Evolutionary conservation across 2,329 filamentous ascomycete genomes (phyloP).

Genomic region (Aspergillus proliferans): DNA sequence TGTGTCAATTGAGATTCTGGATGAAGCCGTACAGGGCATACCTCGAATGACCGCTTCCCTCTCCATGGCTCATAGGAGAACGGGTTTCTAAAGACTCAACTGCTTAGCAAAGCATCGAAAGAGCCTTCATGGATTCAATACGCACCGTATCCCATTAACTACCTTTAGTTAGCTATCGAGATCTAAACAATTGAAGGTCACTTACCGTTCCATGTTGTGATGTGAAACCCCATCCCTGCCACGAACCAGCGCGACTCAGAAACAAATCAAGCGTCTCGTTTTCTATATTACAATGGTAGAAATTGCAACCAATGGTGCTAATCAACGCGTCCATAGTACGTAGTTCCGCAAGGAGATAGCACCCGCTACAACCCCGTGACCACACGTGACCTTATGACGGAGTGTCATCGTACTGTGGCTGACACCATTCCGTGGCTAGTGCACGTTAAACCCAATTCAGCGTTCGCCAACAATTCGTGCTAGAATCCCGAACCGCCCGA

Average conservation of each 20-base stretch:
- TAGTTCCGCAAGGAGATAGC: neutral
- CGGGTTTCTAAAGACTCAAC: conserved; percentile 55
- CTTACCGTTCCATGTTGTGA: conserved; percentile 81
- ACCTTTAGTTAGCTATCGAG: neutral
- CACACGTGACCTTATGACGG: conserved; percentile 13
- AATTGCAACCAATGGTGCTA: neutral
- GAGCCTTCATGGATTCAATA: neutral
- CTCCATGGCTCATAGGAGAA: conserved; percentile 82
- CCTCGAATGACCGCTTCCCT: conserved; percentile 63
- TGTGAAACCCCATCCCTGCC: conserved; percentile 62
- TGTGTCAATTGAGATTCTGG: neutral
- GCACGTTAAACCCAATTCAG: conserved; percentile 18
- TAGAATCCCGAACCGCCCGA: conserved; percentile 9
- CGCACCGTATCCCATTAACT: conserved; percentile 75
- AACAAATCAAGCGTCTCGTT: neutral
- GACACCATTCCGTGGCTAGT: conserved; percentile 10
- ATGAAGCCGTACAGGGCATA: conserved; percentile 23
- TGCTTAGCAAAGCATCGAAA: neutral
- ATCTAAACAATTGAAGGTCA: conserved; percentile 1
- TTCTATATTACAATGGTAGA: neutral
- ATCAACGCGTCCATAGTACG: neutral
- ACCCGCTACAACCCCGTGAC: neutral
- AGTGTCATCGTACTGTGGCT: conserved; percentile 21
- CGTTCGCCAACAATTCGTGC: conserved; percentile 9
- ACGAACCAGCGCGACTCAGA: neutral